phyloP scores from a whole-genome alignment of 495 filamentous ascomycete genomes.

The Trichoderma parareesei region DNA sequence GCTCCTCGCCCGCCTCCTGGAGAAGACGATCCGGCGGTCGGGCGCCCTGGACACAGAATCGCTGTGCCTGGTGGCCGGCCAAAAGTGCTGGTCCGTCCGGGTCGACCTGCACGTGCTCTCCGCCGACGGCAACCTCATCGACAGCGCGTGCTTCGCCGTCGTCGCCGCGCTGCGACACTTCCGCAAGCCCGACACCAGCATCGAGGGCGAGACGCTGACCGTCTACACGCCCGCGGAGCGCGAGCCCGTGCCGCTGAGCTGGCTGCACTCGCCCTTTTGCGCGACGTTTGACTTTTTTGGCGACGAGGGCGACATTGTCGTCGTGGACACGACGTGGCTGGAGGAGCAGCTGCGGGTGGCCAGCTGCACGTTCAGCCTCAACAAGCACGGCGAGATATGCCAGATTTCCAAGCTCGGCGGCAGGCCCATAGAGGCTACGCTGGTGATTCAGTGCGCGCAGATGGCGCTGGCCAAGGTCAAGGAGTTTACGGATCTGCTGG shows the following conservation, averaged over 20 bases:
- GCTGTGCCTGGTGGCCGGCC: constrained; percentile 81
- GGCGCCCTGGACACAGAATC: constrained; percentile 90
- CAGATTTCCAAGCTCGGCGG: constrained; percentile 85
- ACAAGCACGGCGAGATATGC: constrained; percentile 84
- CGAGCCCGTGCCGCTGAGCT: constrained; percentile 78
- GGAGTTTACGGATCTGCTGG: constrained; percentile 63
- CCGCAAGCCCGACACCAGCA: constrained; percentile 74
- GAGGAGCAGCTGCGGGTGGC: constrained; percentile 85
- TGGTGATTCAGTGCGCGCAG: constrained; percentile 59
- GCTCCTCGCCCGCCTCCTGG: constrained; percentile 76
- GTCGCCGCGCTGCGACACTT: constrained; percentile 86
- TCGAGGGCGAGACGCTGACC: constrained; percentile 71
- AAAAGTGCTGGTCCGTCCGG: constrained; percentile 82
- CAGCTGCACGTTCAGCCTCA: constrained; percentile 77
- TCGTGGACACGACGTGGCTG: constrained; percentile 69
- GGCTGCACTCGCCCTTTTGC: constrained; percentile 84
- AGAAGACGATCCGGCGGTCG: constrained; percentile 87
- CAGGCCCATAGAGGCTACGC: constrained; percentile 65
- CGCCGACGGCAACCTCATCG: constrained; percentile 81
- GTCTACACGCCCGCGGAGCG: constrained; percentile 77
- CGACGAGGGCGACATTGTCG: constrained; percentile 47
- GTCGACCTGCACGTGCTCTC: constrained; percentile 85
- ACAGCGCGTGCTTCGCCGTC: constrained; percentile 75
- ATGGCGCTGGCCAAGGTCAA: constrained; percentile 69
- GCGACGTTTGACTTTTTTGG: constrained; percentile 78